These are phyloP conservation scores for Podila epigama DNA, from an alignment of 192 early-diverging fungal species.

Conservation along the genomic window DNA sequence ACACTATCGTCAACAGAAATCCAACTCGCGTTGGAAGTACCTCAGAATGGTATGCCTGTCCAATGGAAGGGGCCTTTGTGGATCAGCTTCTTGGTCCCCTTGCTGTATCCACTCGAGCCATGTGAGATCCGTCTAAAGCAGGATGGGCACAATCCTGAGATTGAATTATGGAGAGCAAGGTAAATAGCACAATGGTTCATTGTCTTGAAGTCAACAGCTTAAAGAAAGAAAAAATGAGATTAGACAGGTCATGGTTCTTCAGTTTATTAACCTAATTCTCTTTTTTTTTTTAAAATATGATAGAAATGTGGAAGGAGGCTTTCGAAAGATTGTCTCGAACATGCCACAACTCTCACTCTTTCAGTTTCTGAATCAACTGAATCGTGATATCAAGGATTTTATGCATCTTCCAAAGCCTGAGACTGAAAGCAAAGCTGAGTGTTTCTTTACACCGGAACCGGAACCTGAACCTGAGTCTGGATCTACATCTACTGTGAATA, in stretches of 20 bases:
- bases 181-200: too few species aligned
- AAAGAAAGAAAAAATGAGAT: too few species aligned
- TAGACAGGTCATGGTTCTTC: not conserved
- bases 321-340: conserved; percentile 21
- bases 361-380: conserved; percentile 42
- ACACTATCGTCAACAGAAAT: conserved; percentile 30
- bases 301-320: conserved; percentile 46
- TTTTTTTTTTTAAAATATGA: not conserved
- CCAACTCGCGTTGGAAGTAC: conserved; percentile 15
- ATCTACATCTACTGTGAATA: not conserved
- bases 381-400: conserved; percentile 39
- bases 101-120: conserved; percentile 49
- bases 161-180: conserved; percentile 43
- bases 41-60: conserved; percentile 20
- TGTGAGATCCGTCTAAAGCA: conserved; percentile 46
- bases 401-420: conserved; percentile 12
- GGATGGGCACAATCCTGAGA: conserved; percentile 33
- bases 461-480: not conserved
- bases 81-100: conserved; percentile 49
- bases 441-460: too few species aligned
- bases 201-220: too few species aligned
- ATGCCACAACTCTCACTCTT: conserved; percentile 35
- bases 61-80: conserved; percentile 30
- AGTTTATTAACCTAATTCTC: not conserved
- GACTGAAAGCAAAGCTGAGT: too few species aligned